phyloP scores from a whole-genome alignment of 805 yeast genomes.

The Yamadazyma takamatsuzukensis region DNA sequence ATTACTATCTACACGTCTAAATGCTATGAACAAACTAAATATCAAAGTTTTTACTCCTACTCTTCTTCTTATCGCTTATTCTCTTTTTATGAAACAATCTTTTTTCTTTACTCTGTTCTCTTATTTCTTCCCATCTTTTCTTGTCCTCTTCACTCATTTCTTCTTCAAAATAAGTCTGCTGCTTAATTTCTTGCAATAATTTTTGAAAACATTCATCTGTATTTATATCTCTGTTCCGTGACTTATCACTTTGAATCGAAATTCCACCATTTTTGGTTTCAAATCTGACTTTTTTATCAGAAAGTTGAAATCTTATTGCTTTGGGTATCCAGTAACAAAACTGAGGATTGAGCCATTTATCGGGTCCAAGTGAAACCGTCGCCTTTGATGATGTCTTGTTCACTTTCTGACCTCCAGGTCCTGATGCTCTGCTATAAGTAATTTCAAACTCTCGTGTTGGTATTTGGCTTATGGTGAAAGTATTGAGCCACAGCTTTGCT shows the following conservation, averaged over 20 bases:
- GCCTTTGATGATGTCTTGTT: conserved; percentile 71
- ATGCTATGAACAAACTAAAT: conserved; percentile 1
- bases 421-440: conserved; percentile 59
- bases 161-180: conserved; percentile 41
- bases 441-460: conserved; percentile 46
- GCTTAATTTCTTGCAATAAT: conserved; percentile 49
- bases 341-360: conserved; percentile 40
- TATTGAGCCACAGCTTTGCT: conserved; percentile 43
- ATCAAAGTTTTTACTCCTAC: conserved; percentile 34
- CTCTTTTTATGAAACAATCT: conserved; percentile 32
- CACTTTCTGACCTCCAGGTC: conserved; percentile 88
- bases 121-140: conserved; percentile 48
- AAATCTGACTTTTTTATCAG: conserved; percentile 42
- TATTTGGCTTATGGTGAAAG: conserved; percentile 26
- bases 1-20: not conserved
- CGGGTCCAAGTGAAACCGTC: conserved; percentile 46
- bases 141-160: conserved; percentile 46
- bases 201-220: conserved; percentile 57
- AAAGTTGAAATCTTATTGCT: conserved; percentile 42
- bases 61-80: conserved; percentile 35
- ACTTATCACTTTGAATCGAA: conserved; percentile 56
- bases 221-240: conserved; percentile 58
- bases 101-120: conserved; percentile 27
- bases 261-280: conserved; percentile 53
- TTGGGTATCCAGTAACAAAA: conserved; percentile 57